Evolutionary conservation across 73 alveolate genomes (phyloP).

Genomic region (Paramecium biaurelia): DNA sequence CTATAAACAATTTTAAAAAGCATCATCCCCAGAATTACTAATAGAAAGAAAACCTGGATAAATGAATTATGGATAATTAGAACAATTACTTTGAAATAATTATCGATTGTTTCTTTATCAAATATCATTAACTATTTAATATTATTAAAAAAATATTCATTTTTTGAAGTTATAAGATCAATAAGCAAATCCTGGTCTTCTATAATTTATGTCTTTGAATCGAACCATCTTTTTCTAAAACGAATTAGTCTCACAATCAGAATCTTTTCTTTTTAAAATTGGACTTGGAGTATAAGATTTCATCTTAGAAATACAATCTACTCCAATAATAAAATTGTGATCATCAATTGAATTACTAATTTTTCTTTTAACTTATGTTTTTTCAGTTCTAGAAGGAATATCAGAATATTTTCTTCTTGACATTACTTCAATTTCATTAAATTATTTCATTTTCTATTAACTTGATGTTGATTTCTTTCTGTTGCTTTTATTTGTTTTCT

Average conservation of each 20-base stretch:
- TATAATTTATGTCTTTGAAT: background rate
- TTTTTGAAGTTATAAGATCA: background rate
- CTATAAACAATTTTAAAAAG: background rate
- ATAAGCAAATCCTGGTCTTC: background rate
- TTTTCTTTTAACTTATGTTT: background rate
- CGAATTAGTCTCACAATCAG: background rate
- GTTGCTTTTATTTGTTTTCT: background rate
- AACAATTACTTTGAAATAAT: background rate
- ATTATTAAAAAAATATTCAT: no score
- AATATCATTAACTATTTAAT: background rate
- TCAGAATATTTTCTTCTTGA: constrained; percentile 27
- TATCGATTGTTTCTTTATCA: background rate
- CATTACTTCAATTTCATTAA: background rate
- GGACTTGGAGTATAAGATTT: background rate
- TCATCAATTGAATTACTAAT: background rate
- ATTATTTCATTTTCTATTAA: background rate
- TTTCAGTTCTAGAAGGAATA: background rate
- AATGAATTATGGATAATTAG: constrained; percentile 29
- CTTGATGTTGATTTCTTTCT: background rate
- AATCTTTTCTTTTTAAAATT: background rate
- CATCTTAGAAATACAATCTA: background rate
- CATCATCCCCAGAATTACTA: constrained; percentile 13
- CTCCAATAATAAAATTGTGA: background rate
- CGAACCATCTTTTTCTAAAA: background rate
- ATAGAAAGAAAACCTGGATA: constrained; percentile 1